Conservation (phyloP, 106 monocot species). For the Dioscorea zingiberensis region DNA sequence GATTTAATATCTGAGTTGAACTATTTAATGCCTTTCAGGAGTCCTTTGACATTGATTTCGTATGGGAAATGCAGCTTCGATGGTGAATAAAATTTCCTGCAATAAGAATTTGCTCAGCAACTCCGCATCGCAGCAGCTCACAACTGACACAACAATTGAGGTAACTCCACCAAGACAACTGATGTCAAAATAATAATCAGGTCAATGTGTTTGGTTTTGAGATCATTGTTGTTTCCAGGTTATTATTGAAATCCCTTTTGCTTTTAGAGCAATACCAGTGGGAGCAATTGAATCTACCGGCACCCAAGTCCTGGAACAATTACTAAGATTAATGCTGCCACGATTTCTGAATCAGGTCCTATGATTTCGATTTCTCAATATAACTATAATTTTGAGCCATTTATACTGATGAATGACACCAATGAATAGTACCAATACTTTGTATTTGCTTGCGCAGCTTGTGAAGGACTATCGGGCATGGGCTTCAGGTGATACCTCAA, state of each 20-base stretch:
- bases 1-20: constrained; percentile 21
- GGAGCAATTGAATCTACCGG: constrained; percentile 76
- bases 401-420: not conserved
- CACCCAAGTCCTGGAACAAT: constrained; percentile 63
- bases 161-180: constrained; percentile 20
- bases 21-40: constrained; percentile 68
- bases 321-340: constrained; percentile 77
- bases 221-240: constrained; percentile 39
- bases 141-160: constrained; percentile 75
- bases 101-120: constrained; percentile 18
- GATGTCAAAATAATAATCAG: not conserved
- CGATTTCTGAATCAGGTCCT: constrained; percentile 37
- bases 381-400: not conserved
- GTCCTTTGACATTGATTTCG: constrained; percentile 79
- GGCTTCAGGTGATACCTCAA: constrained; percentile 83
- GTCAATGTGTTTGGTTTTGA: constrained; percentile 1
- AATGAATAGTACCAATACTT: not conserved
- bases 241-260: constrained; percentile 69
- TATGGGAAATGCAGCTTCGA: constrained; percentile 98
- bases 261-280: constrained; percentile 67
- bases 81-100: constrained; percentile 90
- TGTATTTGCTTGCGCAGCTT: constrained; percentile 35
- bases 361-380: not conserved
- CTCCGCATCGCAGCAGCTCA: constrained; percentile 51
- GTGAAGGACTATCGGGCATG: constrained; percentile 82